Evolutionary conservation across 2,329 filamentous ascomycete genomes (phyloP), one percentile per base, ranked within the genome.

Genomic region (Colletotrichum liriopes): DNA sequence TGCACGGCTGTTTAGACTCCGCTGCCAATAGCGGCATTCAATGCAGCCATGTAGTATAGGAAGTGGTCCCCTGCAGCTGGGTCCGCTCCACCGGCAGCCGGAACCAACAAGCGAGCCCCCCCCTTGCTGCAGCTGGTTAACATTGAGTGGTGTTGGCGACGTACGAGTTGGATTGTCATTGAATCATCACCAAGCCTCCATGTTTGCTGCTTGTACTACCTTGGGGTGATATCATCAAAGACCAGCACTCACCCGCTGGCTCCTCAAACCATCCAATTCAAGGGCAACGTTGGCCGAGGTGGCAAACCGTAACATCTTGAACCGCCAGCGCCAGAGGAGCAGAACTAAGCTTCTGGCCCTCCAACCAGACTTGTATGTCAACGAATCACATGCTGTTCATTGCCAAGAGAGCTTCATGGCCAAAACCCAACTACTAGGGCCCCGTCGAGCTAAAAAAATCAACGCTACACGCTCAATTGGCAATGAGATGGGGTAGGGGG

Each of bases 401-500:
- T 58, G 63, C 14, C 20, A 45, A 59, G 39, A 32, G 18, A 45
- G 59, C 58, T n/a, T 61, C 20, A 35, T 18, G 39, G 26, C 14
- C 43, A 29, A 37, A 26, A 29, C 14, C 23, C 20, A 39, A 9
- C 14, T 29, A 37, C 51, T 16, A n/a, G 49, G 39, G 58, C 37
- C 39, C 20, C 37, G 18, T n/a, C 20, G n/a, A 47, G 23, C 45
- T 37, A 45, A 59, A 43, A 47, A 62, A 47, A 26, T 12, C 64
- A 41, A 49, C n/a, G 58, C 59, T 52, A 56, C 18, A 29, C 54
- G 41, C 32, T 49, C 39, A 56, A n/a, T 51, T 51, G 23, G n/a
- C 16, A 20, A 51, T 26, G 39, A 52, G 45, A 71, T 26, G 58
- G 51, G 37, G 43, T 39, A 68, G 54, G 67, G 65, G 65, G 52